Evolutionary conservation across 345 rosid species (phyloP), one percentile per base, ranked within the genome.

Genomic region (Adansonia digitata): DNA sequence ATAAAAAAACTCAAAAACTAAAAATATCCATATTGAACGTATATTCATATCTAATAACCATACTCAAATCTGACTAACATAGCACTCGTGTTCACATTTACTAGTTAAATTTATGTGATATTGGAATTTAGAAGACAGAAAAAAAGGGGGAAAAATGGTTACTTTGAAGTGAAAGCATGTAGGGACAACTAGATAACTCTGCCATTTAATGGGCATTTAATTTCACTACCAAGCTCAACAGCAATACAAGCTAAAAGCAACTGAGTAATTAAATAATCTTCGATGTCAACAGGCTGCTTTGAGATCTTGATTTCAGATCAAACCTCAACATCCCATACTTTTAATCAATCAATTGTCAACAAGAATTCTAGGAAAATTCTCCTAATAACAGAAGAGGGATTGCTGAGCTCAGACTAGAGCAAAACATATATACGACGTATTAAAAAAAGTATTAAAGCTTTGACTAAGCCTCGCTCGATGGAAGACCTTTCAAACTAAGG

Each of bases 401-500:
- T 31, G 42, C 59, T 27, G 40, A 68, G 15, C 40, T 68, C 22
- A 68, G 55, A 17, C 18, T 68, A 46, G 7, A 27, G 22, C 59
- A 5, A 27, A 18, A 24, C 51, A 72, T 42, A 59, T 13, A 18
- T 59, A n/a, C n/a, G 67, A 60, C 42, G 17, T 60, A 43, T 18
- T 43, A 60, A 34, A 56, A n/a, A 73, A 56, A 60, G 69, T 73
- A 45, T 46, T 60, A 61, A n/a, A 29, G 69, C 45, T 43, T 73
- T 73, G 56, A 73, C 56, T 29, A 72, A 59, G 43, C 52, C 26
- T 59, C 1, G n/a, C 27, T 31, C 27, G 51, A 26, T 29, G 69
- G 57, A 59, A 73, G 76, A 26, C 64, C 66, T 72, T 72, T 24
- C 20, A 53, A 53, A 53, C 64, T 14, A 72, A 56, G 52, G 52